phyloP scores from a whole-genome alignment of 2,329 filamentous ascomycete genomes.

The Pseudocercospora cruenta region DNA sequence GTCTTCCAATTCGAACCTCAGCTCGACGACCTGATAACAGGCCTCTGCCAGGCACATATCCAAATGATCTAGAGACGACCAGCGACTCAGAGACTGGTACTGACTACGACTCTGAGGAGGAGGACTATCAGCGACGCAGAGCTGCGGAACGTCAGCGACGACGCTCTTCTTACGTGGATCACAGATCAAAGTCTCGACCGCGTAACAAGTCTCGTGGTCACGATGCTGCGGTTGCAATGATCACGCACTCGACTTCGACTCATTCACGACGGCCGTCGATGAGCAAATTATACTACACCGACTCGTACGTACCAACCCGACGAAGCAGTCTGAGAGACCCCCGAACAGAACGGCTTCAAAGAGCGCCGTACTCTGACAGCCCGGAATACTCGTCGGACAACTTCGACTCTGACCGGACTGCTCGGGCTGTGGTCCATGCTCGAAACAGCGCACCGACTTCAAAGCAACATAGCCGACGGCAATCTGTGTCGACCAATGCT shows the following conservation, averaged over 20 bases:
- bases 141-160: slow-evolving; percentile 8
- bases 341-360: not conserved
- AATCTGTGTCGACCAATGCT: slow-evolving; percentile 38
- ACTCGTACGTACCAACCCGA: not conserved
- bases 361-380: slow-evolving; percentile 23
- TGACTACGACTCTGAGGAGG: slow-evolving; percentile 31
- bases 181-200: slow-evolving; percentile 19
- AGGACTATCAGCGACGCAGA: slow-evolving; percentile 12
- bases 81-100: slow-evolving; percentile 20
- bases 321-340: slow-evolving; percentile 3
- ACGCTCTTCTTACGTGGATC: slow-evolving; percentile 7
- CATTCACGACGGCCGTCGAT: slow-evolving; percentile 2
- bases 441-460: slow-evolving; percentile 24
- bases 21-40: slow-evolving; percentile 17
- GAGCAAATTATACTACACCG: slow-evolving; percentile 7
- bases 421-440: slow-evolving; percentile 27
- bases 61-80: slow-evolving; percentile 7
- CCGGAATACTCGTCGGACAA: slow-evolving; percentile 31
- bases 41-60: not conserved
- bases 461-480: slow-evolving; percentile 33
- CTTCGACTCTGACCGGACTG: slow-evolving; percentile 31
- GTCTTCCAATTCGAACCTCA: slow-evolving; percentile 14
- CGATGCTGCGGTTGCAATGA: not conserved
- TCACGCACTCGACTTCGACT: not conserved
- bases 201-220: slow-evolving; percentile 7